Percentiles rank a stretch among this genome's conserved stretches.
phyloP scores from a whole-genome alignment of 441 rosid species.

The Aquilaria agallochum region DNA sequence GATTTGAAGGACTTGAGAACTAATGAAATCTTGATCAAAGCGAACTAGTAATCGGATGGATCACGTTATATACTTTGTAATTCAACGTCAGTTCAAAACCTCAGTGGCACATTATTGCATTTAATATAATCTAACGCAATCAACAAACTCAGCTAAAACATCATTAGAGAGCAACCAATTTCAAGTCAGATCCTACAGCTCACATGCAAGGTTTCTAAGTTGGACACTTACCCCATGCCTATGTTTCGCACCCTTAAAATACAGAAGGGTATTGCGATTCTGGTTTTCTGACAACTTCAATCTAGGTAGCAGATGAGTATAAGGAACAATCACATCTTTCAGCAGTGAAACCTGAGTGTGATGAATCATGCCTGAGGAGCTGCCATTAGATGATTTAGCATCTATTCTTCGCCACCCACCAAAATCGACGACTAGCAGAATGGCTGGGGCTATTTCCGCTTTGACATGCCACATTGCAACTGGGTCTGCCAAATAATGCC shows the following conservation, averaged over 20 bases:
- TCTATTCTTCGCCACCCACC: slow-evolving; percentile 94
- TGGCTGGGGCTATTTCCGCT: slow-evolving; percentile 76
- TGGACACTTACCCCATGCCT: slow-evolving; percentile 66
- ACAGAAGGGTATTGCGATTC: slow-evolving; percentile 66
- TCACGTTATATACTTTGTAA: no score
- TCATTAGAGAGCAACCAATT: not conserved
- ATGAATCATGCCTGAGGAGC: slow-evolving; percentile 48
- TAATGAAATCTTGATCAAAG: no score
- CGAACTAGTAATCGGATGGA: no score
- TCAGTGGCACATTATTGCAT: no score
- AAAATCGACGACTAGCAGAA: slow-evolving; percentile 92
- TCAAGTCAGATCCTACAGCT: not conserved
- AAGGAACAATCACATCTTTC: slow-evolving; percentile 93
- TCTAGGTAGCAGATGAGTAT: slow-evolving; percentile 78
- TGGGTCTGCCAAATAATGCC: slow-evolving; percentile 97
- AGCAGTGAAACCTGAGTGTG: slow-evolving; percentile 92
- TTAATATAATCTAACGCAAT: no score
- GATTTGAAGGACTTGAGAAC: no score
- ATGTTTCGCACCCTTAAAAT: slow-evolving; percentile 94
- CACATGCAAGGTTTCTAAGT: not conserved
- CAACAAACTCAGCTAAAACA: no score
- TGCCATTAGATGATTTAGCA: slow-evolving; percentile 50
- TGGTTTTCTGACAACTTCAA: slow-evolving; percentile 47
- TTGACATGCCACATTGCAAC: slow-evolving; percentile 97
- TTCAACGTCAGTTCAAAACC: no score